phyloP scores from a whole-genome alignment of 2,329 filamentous ascomycete genomes.

The Aspergillus persii region DNA sequence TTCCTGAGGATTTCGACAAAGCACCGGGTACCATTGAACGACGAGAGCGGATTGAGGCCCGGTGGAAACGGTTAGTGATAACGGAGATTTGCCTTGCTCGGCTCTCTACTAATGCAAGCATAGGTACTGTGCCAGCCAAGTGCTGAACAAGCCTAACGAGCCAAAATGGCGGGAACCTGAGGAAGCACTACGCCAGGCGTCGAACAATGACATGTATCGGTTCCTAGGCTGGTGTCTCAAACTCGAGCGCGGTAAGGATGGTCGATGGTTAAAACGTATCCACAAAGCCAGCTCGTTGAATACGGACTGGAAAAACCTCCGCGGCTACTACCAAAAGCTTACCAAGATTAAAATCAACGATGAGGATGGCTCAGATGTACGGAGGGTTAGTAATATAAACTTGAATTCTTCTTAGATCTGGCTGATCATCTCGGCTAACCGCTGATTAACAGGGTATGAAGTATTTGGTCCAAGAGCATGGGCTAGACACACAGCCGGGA shows the following conservation, averaged over 20 bases:
- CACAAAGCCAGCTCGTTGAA: background rate
- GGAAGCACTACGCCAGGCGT: background rate
- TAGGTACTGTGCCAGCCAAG: background rate
- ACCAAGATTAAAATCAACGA: background rate
- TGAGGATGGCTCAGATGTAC: background rate
- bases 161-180: background rate
- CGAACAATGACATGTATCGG: background rate
- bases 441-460: slow-evolving; percentile 9
- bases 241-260: background rate
- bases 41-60: background rate
- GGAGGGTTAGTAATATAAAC: background rate
- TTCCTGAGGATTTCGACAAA: background rate
- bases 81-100: background rate
- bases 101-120: background rate
- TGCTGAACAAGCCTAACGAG: background rate
- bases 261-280: background rate
- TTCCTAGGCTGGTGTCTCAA: background rate
- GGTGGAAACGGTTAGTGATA: background rate
- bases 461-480: slow-evolving; percentile 10
- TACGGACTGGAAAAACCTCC: background rate
- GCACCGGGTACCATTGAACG: background rate
- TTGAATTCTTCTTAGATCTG: no score
- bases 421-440: background rate
- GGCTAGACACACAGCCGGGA: slow-evolving; percentile 13
- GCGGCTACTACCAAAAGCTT: background rate